A percentile compares a stretch with the other conserved stretches of the same genome.
These are phyloP conservation scores for Kodamaea suecica DNA, from an alignment of 1,139 yeast genomes.

Conservation along the genomic window DNA sequence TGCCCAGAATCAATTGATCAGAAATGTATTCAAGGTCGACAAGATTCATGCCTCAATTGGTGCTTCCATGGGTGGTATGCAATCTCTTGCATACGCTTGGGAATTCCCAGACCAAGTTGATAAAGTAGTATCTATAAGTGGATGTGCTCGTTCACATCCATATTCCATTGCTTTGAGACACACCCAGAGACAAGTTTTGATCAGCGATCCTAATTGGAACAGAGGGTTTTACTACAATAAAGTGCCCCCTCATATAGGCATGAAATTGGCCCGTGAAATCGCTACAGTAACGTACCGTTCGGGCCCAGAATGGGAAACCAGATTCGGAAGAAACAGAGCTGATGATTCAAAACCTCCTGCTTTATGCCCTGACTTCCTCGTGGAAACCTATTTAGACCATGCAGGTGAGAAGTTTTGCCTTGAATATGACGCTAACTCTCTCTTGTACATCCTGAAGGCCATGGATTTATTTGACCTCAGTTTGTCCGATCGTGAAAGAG, in stretches of 20 bases:
- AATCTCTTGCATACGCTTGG: constrained; percentile 80
- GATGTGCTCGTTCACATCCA: constrained; percentile 93
- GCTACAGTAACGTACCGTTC: constrained; percentile 93
- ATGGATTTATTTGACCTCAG: constrained; percentile 93
- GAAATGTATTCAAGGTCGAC: constrained; percentile 56
- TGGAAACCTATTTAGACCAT: constrained; percentile 89
- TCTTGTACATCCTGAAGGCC: constrained; percentile 83
- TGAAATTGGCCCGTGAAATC: constrained; percentile 90
- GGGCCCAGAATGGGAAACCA: constrained; percentile 95
- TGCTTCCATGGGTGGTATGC: constrained; percentile 98
- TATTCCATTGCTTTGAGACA: constrained; percentile 91
- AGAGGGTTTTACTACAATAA: constrained; percentile 78
- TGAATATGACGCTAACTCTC: constrained; percentile 88
- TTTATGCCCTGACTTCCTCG: constrained; percentile 85
- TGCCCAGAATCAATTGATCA: constrained; percentile 72
- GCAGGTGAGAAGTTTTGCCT: constrained; percentile 92
- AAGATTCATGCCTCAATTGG: constrained; percentile 81
- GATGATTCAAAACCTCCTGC: constrained; percentile 81
- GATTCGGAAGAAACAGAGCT: constrained; percentile 86
- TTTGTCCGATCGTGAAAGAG: constrained; percentile 40
- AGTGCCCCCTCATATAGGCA: constrained; percentile 89
- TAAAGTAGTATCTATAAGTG: constrained; percentile 74
- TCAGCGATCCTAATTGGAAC: constrained; percentile 95
- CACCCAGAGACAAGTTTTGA: constrained; percentile 86
- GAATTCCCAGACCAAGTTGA: constrained; percentile 78